Conservation (phyloP, 108 stramenopile species). For the Seminavis robusta region DNA sequence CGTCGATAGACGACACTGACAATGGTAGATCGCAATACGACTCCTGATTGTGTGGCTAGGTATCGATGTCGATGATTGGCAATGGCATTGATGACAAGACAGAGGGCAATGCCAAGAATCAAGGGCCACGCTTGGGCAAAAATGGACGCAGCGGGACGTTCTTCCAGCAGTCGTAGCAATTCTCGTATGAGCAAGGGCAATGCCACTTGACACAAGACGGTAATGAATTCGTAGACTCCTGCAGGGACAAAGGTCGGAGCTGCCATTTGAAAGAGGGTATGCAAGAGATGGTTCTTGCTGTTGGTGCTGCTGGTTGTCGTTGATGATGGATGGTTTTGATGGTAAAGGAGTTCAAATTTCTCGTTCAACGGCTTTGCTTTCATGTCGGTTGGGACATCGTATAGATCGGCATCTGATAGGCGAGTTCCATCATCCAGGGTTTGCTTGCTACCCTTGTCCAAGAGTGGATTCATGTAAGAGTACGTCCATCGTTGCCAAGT, state of each 20-base stretch:
- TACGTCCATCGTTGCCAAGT: constrained; percentile 35
- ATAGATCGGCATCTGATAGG: constrained; percentile 49
- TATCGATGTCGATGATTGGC: constrained; percentile 68
- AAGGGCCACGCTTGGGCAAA: constrained; percentile 41
- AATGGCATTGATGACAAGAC: constrained; percentile 51
- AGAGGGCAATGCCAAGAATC: constrained; percentile 40
- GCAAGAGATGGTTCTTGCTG: constrained; percentile 13
- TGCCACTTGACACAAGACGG: constrained; percentile 59
- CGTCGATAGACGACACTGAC: constrained; percentile 58
- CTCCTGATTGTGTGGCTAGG: constrained; percentile 60
- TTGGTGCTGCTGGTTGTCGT: neutral
- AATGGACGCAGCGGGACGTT: constrained; percentile 24
- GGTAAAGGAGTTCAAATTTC: constrained; percentile 18
- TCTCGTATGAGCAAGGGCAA: constrained; percentile 72
- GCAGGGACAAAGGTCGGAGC: constrained; percentile 59
- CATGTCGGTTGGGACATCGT: constrained; percentile 45
- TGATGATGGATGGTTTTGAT: neutral
- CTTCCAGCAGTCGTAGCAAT: constrained; percentile 59
- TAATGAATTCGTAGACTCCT: constrained; percentile 62
- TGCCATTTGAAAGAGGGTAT: constrained; percentile 54
- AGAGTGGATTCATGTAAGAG: constrained; percentile 48
- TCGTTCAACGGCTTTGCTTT: constrained; percentile 14
- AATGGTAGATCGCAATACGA: constrained; percentile 50
- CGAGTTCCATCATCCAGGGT: constrained; percentile 7
- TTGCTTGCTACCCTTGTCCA: constrained; percentile 31